Conservation (phyloP, 495 filamentous ascomycete genomes). For the Pseudevernia furfuracea region DNA sequence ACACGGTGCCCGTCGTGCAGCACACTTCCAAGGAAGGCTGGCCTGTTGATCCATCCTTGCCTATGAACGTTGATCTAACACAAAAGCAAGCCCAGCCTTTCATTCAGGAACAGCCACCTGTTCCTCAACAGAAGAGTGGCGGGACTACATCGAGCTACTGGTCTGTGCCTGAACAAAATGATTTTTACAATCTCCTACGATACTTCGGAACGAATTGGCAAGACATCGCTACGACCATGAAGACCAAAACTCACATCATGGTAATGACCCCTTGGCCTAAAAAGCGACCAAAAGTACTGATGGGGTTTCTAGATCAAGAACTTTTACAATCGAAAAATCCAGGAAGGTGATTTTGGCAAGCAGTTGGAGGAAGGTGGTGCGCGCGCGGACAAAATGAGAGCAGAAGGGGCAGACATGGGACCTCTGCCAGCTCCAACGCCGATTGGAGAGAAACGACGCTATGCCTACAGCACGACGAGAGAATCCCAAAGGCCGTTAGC, state of each 20-base stretch:
- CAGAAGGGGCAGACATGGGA: constrained; percentile 60
- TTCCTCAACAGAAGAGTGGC: constrained; percentile 28
- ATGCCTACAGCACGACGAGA: constrained; percentile 47
- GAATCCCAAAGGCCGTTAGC: constrained; percentile 54
- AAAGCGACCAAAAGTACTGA: constrained; percentile 11
- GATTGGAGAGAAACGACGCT: constrained; percentile 52
- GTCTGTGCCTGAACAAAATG: constrained; percentile 83
- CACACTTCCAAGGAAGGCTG: constrained; percentile 14
- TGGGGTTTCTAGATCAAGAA: constrained; percentile 69
- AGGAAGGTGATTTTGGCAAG: constrained; percentile 48
- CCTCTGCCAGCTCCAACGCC: constrained; percentile 53
- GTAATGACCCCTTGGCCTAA: constrained; percentile 41
- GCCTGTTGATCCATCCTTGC: constrained; percentile 30
- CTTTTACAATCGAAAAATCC: constrained; percentile 72
- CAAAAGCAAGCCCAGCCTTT: constrained; percentile 22
- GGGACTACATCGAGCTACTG: constrained; percentile 79
- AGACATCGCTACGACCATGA: constrained; percentile 77
- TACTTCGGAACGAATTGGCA: constrained; percentile 87
- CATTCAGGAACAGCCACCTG: constrained; percentile 35
- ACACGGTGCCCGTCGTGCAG: constrained; percentile 9
- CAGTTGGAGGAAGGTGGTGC: constrained; percentile 63
- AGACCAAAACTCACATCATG: constrained; percentile 90
- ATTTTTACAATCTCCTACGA: constrained; percentile 69
- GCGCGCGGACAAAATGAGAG: constrained; percentile 62
- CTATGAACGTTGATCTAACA: constrained; percentile 29